Evolutionary conservation across 257 asterid species (phyloP).

Genomic region (Lycium ferocissimum): DNA sequence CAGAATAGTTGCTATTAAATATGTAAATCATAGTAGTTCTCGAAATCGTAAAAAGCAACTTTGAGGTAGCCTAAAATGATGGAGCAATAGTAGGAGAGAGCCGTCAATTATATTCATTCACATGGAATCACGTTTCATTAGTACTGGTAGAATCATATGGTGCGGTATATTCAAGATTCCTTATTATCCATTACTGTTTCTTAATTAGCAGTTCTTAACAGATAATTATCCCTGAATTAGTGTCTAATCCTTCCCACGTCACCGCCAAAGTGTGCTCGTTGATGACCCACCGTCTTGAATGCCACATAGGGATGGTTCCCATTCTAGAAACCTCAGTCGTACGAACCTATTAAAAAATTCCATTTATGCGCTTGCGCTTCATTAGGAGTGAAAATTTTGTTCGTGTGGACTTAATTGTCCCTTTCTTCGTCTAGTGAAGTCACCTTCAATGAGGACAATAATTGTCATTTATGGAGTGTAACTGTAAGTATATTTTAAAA

Average conservation of each 20-base stretch:
- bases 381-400: background rate
- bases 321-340: background rate
- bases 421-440: background rate
- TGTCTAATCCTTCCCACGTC: background rate
- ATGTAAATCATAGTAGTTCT: background rate
- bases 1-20: background rate
- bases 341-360: background rate
- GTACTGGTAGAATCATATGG: background rate
- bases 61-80: background rate
- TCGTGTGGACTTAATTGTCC: background rate
- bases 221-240: constrained; percentile 15
- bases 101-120: constrained; percentile 17
- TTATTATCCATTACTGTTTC: constrained; percentile 25
- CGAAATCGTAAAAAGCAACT: background rate
- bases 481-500: no score
- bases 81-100: constrained; percentile 1
- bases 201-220: constrained; percentile 1
- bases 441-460: background rate
- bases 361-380: background rate
- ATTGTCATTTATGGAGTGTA: background rate
- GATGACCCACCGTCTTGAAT: background rate
- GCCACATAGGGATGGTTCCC: background rate
- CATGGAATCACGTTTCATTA: constrained; percentile 17
- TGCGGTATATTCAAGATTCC: constrained; percentile 30
- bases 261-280: background rate